Base-by-base conservation (phyloP, 2,329 filamentous ascomycete genomes). In the Cladosporium sp. region DNA sequence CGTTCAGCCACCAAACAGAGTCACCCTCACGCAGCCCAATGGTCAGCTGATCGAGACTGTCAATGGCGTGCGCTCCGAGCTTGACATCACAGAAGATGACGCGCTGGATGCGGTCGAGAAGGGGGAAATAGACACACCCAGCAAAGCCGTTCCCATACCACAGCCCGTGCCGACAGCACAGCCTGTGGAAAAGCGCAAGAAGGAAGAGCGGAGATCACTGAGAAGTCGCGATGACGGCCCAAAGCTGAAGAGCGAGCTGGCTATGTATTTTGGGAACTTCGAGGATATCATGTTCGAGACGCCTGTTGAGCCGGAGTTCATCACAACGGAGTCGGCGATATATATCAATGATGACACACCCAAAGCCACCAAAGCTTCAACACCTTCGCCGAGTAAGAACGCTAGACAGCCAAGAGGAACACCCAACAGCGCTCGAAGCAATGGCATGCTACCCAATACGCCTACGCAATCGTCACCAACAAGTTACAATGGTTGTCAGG, bases 221-320 rank as follows among this genome's bases (percentile, higher is more conserved):
- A 85, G 93, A 63, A 96, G 91, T 55, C 89, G 95, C 69, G 91
- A 96, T 71, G 83, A 83, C 68, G 89, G 88, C 11, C 88, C 88
- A 54, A 83, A 90, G 66, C 88, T 92, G 76, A 96, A 95, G 80
- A 97, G 92, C 75, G 92, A 97, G 70, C 81, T 97, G 61, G 88
- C 92, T 38, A 84, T 86, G 50, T 97, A 96, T 76, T 97, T 97
- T 70, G 87, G 89, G 55, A 92, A 95, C 69, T 97, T 96, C 74
- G 92, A 97, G 74, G 90, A 96, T 72, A 84, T 97, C 65, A 91
- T 97, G 75, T 92, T 90, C 62, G 90, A 95, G 70, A 17, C 90
- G 63, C 84, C 87, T 39, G 88, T 88, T 67, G 88, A 92, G 74
- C 80, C 88, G 66, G 88, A 92, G 92, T 82, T 72, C 66, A 66